A percentile compares a stretch with the other conserved stretches of the same genome.
These are phyloP conservation scores for Hibiscus tridactylites DNA, from an alignment of 345 rosid species.

Conservation along the genomic window DNA sequence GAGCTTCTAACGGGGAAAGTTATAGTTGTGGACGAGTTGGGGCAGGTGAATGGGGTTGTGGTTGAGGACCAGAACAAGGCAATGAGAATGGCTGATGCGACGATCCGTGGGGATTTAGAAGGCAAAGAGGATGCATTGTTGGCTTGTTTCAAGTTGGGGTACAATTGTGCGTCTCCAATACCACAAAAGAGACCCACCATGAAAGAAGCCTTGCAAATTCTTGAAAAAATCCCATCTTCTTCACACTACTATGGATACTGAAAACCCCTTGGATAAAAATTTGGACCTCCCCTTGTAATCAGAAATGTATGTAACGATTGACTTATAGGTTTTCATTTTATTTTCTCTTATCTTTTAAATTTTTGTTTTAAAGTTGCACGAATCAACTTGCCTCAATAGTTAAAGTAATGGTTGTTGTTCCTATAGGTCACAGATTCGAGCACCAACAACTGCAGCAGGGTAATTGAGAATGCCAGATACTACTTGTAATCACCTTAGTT, in stretches of 20 bases:
- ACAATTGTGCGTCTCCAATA: conserved; percentile 74
- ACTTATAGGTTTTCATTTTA: conserved; percentile 6
- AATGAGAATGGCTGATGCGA: conserved; percentile 53
- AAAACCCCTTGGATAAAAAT: not conserved
- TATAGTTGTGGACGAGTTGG: conserved; percentile 59
- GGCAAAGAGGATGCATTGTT: conserved; percentile 74
- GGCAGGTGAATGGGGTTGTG: conserved; percentile 71
- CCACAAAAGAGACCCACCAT: conserved; percentile 83
- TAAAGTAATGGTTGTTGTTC: no score
- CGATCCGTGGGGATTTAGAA: conserved; percentile 69
- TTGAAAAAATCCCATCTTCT: conserved; percentile 56
- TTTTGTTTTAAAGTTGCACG: not conserved
- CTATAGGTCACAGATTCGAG: no score
- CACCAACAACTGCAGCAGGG: no score
- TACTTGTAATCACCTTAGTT: no score
- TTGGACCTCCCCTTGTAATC: conserved; percentile 4
- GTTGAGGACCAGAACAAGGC: conserved; percentile 57
- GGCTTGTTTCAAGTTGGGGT: conserved; percentile 71
- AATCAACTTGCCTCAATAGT: no score
- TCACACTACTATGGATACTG: conserved; percentile 30
- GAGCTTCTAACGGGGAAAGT: conserved; percentile 80
- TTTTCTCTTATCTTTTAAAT: not conserved
- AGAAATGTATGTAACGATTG: conserved; percentile 24
- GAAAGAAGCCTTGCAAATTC: conserved; percentile 67
- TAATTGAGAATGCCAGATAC: no score